phyloP scores from a whole-genome alignment of 768 basidiomycete species.

The Pleurotus ostreatus region DNA sequence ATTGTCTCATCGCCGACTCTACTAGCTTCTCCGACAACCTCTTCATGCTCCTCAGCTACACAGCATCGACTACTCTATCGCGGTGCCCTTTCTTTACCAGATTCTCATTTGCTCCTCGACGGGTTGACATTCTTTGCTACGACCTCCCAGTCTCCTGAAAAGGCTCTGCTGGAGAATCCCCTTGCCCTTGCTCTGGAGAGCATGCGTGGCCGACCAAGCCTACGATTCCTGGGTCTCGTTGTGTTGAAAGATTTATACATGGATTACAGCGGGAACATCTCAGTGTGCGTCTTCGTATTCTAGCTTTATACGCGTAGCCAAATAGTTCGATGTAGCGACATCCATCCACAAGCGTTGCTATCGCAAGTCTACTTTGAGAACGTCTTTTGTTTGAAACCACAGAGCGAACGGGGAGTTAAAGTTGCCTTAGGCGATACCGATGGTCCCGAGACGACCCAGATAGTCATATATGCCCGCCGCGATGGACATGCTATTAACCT shows the following conservation, averaged over 20 bases:
- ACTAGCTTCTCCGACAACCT: background rate
- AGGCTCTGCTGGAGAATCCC: constrained; percentile 54
- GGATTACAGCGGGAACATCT: constrained; percentile 52
- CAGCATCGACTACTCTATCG: constrained; percentile 66
- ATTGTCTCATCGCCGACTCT: background rate
- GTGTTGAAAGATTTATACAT: constrained; percentile 52
- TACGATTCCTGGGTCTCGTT: constrained; percentile 54
- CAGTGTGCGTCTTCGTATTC: constrained; percentile 33
- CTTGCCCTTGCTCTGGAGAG: constrained; percentile 72
- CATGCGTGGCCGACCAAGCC: constrained; percentile 69
- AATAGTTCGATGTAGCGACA: constrained; percentile 41
- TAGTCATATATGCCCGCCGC: constrained; percentile 47
- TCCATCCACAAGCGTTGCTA: constrained; percentile 62
- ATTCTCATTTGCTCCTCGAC: constrained; percentile 68
- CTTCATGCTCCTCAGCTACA: constrained; percentile 8
- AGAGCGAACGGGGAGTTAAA: constrained; percentile 42
- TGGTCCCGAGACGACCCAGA: constrained; percentile 66
- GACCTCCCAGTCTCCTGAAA: constrained; percentile 19
- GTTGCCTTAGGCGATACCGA: constrained; percentile 70
- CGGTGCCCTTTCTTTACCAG: constrained; percentile 68
- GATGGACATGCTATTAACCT: background rate
- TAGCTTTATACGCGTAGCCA: too few relatives aligned
- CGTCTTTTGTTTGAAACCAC: constrained; percentile 52
- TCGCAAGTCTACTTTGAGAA: constrained; percentile 70
- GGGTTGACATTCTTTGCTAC: constrained; percentile 64